Evolutionary conservation across 441 rosid genomes (phyloP).

Genomic region (Gossypium lobatum): DNA sequence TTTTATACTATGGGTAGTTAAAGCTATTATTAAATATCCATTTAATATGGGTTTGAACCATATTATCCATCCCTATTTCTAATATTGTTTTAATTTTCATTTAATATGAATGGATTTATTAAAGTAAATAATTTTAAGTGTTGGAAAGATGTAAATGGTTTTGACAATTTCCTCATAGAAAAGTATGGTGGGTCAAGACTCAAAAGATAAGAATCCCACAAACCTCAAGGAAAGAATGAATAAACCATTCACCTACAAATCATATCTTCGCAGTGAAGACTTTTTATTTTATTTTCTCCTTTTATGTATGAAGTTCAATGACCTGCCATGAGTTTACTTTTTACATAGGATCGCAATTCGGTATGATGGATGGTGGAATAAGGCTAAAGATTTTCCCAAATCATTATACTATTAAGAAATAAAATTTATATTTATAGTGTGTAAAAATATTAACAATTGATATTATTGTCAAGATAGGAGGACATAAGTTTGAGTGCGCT

Average conservation of each 20-base stretch:
- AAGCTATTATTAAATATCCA: too few species aligned
- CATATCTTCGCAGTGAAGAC: conserved; percentile 26
- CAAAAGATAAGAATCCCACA: conserved; percentile 33
- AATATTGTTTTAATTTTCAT: too few species aligned
- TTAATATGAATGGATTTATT: not conserved
- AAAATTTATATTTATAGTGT: too few species aligned
- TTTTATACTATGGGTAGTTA: too few species aligned
- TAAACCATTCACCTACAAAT: conserved; percentile 34
- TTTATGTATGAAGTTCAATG: conserved; percentile 38
- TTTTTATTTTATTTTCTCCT: not conserved
- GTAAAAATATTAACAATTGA: too few species aligned
- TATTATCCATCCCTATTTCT: too few species aligned
- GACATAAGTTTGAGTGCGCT: fast-evolving
- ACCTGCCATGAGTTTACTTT: conserved; percentile 33
- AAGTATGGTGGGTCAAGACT: conserved; percentile 23
- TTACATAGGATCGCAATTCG: not conserved
- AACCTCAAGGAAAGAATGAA: conserved; percentile 14
- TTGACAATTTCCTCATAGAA: conserved; percentile 5
- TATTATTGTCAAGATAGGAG: fast-evolving
- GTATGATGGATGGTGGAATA: conserved; percentile 26
- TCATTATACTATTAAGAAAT: too few species aligned
- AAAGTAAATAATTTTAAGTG: not conserved
- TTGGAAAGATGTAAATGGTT: not conserved
- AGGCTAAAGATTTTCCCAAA: conserved; percentile 22
- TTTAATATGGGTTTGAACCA: too few species aligned